Base-by-base conservation (phyloP, 2,329 filamentous ascomycete species). In the Cladophialophora chaetospira region DNA sequence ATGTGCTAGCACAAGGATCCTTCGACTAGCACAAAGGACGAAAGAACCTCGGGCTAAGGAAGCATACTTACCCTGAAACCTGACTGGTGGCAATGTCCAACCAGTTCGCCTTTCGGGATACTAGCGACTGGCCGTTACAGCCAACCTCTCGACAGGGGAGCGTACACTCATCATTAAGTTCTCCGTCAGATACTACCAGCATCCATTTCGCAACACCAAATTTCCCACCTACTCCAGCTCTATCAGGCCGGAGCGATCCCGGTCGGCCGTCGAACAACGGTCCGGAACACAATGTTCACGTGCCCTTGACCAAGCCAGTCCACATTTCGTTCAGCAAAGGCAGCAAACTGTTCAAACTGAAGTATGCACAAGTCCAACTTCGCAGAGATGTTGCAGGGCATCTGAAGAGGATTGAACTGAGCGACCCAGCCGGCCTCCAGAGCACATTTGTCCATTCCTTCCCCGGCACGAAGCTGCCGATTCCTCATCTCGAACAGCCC, bases 401-500 rank as follows among this genome's bases (percentile, higher is more conserved):
- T 5, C 51, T 75, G 29, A 71, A 67, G 50, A 68, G 67, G 42
- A 58, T 76, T 2, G 72, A 75, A 58, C 64, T 75, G 19, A 72
- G 71, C 35, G 72, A 73, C 29, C 69, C 68, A 2, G 45, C 69
- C 17, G 72, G 71, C 11, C 70, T 72, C 48, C 70, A 73, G 46
- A 67, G 63, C 8, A 65, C 70, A 28, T 71, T 74, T 45, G 43
- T 74, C 2, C 73, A 75, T 63, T 69, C 66, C 50, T 75, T 76
- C 55, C 66, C 70, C 5, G 69, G 69, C 29, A 71, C 68, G 2
- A 71, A 68, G 62, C 60, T 72, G 5, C 73, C 73, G 5, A 70
- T 76, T 21, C 73, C 73, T 11, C 73, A 76, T 53, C 64, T 76
- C 38, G 73, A 76, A 58, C 72, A 75, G 53, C 73, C 73, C 1